phyloP scores from a whole-genome alignment of 2,329 filamentous ascomycete species.

The Sarocladium brachiariae region DNA sequence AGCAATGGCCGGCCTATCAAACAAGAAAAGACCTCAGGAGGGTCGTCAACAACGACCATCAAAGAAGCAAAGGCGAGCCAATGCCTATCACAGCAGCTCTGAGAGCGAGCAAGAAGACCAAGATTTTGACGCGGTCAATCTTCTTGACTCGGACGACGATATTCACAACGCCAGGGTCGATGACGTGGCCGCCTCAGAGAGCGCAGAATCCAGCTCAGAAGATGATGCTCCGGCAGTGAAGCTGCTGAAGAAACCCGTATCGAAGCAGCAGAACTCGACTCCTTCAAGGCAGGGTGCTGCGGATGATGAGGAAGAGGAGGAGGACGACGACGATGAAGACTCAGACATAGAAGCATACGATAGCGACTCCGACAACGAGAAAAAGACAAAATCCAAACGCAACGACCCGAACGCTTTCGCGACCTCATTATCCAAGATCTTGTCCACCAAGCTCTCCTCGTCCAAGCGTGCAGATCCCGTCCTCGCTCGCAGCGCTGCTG shows the following conservation, averaged over 20 bases:
- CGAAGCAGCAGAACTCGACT: slow-evolving; percentile 21
- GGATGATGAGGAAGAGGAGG: slow-evolving; percentile 18
- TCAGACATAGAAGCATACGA: slow-evolving; percentile 29
- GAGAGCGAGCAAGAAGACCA: slow-evolving; percentile 34
- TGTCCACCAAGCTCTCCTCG: slow-evolving; percentile 79
- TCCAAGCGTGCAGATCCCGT: slow-evolving; percentile 83
- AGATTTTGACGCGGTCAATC: slow-evolving; percentile 43
- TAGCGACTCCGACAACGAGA: slow-evolving; percentile 23
- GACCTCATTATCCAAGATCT: slow-evolving; percentile 86
- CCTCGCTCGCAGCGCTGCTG: slow-evolving; percentile 73
- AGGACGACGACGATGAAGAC: slow-evolving; percentile 33
- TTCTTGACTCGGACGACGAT: slow-evolving; percentile 52
- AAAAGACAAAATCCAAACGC: slow-evolving; percentile 62
- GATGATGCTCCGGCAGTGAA: slow-evolving; percentile 22
- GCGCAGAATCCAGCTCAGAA: slow-evolving; percentile 30
- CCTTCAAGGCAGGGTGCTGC: slow-evolving; percentile 17
- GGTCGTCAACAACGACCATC: slow-evolving; percentile 31
- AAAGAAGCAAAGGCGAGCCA: slow-evolving; percentile 45
- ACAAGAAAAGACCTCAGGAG: slow-evolving; percentile 27
- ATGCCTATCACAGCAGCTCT: slow-evolving; percentile 48
- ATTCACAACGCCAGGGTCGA: slow-evolving; percentile 47
- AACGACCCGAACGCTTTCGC: slow-evolving; percentile 91
- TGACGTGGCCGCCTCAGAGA: slow-evolving; percentile 35
- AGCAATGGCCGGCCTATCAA: slow-evolving; percentile 26
- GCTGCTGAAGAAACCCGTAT: slow-evolving; percentile 8